Conservation (phyloP, 768 basidiomycete species). For the Xerocomellus intermedius region DNA sequence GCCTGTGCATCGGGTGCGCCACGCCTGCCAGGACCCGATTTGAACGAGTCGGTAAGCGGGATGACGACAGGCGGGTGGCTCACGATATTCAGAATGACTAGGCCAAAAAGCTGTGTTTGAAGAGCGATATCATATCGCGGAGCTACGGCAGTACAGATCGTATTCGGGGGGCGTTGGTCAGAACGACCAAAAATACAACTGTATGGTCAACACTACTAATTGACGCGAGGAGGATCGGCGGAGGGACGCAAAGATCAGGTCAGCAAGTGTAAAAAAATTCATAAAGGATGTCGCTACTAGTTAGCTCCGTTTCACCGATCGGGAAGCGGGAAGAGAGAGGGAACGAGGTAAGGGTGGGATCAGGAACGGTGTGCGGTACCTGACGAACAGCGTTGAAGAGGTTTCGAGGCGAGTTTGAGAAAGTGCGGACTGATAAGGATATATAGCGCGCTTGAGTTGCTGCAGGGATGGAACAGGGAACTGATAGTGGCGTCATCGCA, state of each 20-base stretch:
- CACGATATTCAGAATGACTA: too few species aligned
- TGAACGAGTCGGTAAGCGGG: background rate
- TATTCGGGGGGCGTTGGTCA: background rate
- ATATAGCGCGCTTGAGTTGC: slow-evolving; percentile 15
- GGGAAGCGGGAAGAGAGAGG: background rate
- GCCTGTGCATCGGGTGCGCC: background rate
- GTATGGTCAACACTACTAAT: background rate
- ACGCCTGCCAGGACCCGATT: background rate
- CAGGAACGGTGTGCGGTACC: slow-evolving; percentile 16
- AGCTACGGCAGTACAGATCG: too few species aligned
- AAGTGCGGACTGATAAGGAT: slow-evolving; percentile 9
- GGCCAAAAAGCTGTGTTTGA: too few species aligned
- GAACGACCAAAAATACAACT: background rate
- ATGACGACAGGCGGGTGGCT: too few species aligned
- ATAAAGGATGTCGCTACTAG: slow-evolving; percentile 6
- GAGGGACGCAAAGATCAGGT: background rate
- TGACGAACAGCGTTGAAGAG: background rate
- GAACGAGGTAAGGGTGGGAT: slow-evolving; percentile 6
- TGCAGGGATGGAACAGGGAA: slow-evolving; percentile 10
- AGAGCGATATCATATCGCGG: too few species aligned
- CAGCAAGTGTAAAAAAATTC: background rate
- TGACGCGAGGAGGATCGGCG: slow-evolving; percentile 1
- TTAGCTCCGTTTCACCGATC: slow-evolving; percentile 26
- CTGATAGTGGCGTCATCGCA: background rate
- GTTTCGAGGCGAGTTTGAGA: background rate